These are phyloP conservation scores for Cladosporium colombiae DNA, from an alignment of 2,329 filamentous ascomycete genomes.

Conservation along the genomic window DNA sequence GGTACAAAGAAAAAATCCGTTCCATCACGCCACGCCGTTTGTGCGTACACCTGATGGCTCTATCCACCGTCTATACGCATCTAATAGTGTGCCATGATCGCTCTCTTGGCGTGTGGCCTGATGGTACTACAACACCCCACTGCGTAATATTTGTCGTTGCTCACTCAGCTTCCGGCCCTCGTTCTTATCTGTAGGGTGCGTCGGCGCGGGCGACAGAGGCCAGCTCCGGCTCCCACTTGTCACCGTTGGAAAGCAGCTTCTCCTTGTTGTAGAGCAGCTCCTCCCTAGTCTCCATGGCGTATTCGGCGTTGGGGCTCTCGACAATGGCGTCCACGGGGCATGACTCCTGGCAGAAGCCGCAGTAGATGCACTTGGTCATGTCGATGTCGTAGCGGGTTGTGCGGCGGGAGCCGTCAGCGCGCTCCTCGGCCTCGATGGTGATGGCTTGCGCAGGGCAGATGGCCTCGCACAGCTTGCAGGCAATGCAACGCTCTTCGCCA, in stretches of 20 bases:
- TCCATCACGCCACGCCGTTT: constrained; percentile 8
- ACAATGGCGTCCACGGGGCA: constrained; percentile 97
- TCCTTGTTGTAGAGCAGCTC: constrained; percentile 98
- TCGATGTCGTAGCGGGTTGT: constrained; percentile 99
- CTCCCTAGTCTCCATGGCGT: constrained; percentile 78
- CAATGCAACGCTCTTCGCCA: constrained; percentile 97
- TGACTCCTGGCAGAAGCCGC: constrained; percentile 97
- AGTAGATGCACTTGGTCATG: constrained; percentile 99
- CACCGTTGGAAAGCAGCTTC: constrained; percentile 54
- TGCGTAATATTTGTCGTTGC: constrained; percentile 1
- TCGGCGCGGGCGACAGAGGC: constrained; percentile 90
- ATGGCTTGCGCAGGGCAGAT: constrained; percentile 98
- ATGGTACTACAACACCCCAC: constrained; percentile 10
- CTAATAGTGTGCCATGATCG: constrained; percentile 4
- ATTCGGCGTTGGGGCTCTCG: constrained; percentile 72
- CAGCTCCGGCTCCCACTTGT: constrained; percentile 90
- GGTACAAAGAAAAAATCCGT: constrained; percentile 20
- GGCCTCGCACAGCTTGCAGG: constrained; percentile 98
- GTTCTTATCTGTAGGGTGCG: constrained; percentile 63
- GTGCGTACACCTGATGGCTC: constrained; percentile 16
- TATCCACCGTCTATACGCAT: constrained; percentile 17
- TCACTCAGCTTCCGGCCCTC: not conserved
- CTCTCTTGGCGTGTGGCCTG: constrained; percentile 6
- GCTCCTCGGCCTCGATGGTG: constrained; percentile 98
- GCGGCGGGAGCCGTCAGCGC: constrained; percentile 89